Percentiles rank a stretch among this genome's conserved stretches.
phyloP scores from a whole-genome alignment of 768 basidiomycete species.

The Rhizopogon vulgaris region DNA sequence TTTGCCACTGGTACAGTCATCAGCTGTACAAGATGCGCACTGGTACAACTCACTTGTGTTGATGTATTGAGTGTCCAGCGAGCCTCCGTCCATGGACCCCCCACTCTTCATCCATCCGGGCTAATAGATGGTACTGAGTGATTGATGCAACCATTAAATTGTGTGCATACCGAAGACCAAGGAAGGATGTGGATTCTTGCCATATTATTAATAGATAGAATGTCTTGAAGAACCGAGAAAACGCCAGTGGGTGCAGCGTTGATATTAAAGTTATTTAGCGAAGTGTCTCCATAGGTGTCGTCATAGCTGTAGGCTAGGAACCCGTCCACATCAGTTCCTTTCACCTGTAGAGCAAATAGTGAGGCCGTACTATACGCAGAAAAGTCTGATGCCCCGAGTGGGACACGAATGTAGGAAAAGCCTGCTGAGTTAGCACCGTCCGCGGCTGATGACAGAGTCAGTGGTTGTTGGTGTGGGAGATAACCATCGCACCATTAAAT shows the following conservation, averaged over 20 bases:
- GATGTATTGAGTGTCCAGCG: conserved; percentile 43
- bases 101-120: conserved; percentile 78
- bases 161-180: conserved; percentile 62
- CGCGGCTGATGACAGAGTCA: conserved; percentile 29
- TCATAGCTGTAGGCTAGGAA: conserved; percentile 57
- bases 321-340: conserved; percentile 3
- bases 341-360: neutral
- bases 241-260: conserved; percentile 53
- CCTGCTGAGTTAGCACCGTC: conserved; percentile 62
- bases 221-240: conserved; percentile 60
- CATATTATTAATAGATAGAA: conserved; percentile 47
- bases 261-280: conserved; percentile 52
- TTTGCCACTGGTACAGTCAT: conserved; percentile 48
- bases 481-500: conserved; percentile 35
- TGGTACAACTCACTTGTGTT: conserved; percentile 36
- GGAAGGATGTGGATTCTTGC: conserved; percentile 56
- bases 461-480: conserved; percentile 3
- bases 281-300: conserved; percentile 53
- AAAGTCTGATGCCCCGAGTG: conserved; percentile 72
- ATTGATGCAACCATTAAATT: neutral
- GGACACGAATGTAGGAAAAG: conserved; percentile 61
- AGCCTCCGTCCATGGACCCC: conserved; percentile 63
- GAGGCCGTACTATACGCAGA: conserved; percentile 45
- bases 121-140: conserved; percentile 30
- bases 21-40: neutral